phyloP scores from a whole-genome alignment of 306 rosid genomes.

The Quercus rubra region DNA sequence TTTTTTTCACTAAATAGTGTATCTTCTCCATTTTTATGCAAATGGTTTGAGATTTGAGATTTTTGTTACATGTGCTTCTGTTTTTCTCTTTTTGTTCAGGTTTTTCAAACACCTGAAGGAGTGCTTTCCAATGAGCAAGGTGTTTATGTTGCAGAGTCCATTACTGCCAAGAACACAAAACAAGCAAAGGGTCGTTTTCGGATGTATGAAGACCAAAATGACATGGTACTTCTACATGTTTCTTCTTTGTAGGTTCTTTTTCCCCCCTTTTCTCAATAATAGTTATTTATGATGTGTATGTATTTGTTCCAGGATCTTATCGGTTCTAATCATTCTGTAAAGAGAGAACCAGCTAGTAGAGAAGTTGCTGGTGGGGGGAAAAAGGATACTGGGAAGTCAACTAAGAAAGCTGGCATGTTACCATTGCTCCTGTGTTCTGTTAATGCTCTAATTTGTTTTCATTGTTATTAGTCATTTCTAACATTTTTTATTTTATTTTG shows the following conservation, averaged over 20 bases:
- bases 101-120: constrained; percentile 90
- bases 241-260: background rate
- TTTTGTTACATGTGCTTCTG: background rate
- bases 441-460: constrained; percentile 13
- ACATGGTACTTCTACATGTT: constrained; percentile 32
- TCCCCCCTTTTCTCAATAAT: background rate
- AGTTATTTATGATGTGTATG: constrained; percentile 10
- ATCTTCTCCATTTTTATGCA: background rate
- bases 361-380: constrained; percentile 60
- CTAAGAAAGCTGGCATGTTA: constrained; percentile 83
- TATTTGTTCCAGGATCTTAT: constrained; percentile 44
- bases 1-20: background rate
- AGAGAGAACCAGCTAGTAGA: constrained; percentile 61
- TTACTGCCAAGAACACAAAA: constrained; percentile 61
- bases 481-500: background rate
- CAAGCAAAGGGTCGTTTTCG: constrained; percentile 86
- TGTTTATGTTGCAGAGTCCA: constrained; percentile 84
- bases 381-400: constrained; percentile 61
- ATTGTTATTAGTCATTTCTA: background rate
- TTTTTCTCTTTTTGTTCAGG: constrained; percentile 41
- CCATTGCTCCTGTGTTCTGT: constrained; percentile 2
- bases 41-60: constrained; percentile 1
- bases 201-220: constrained; percentile 64
- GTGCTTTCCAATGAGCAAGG: constrained; percentile 90
- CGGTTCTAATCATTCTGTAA: constrained; percentile 58